Conservation (phyloP, 192 early-diverging fungal species). For the Backusella luteola region DNA sequence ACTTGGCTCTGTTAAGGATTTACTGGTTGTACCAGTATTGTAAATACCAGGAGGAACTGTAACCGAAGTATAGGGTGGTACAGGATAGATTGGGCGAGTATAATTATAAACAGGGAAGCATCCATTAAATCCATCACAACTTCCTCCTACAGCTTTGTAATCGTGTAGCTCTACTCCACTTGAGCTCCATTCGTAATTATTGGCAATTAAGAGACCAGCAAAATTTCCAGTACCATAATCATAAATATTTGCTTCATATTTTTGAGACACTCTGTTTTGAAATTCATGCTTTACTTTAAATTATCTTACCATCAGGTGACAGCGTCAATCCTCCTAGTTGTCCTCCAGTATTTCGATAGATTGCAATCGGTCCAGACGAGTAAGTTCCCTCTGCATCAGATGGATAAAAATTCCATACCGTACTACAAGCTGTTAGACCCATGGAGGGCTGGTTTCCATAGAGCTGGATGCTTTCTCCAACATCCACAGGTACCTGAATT, state of each 20-base stretch:
- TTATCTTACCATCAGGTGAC: neutral
- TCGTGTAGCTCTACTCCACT: constrained; percentile 17
- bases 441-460: neutral
- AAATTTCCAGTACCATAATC: neutral
- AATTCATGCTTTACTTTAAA: neutral
- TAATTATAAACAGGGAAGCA: neutral
- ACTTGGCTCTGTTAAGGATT: neutral
- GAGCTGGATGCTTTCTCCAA: neutral
- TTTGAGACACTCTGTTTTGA: neutral
- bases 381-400: neutral
- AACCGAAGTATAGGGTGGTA: neutral
- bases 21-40: too few relatives aligned
- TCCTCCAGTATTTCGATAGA: neutral
- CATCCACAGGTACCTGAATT: constrained; percentile 1
- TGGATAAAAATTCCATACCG: constrained; percentile 16
- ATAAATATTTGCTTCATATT: constrained; percentile 2
- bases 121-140: neutral
- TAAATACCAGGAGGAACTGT: neutral
- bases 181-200: neutral
- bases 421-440: neutral
- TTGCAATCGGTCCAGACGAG: neutral
- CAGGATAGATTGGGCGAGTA: neutral
- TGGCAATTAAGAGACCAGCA: neutral
- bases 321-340: neutral
- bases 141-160: constrained; percentile 1